phyloP scores from a whole-genome alignment of 495 filamentous ascomycete species.

The Tetracladium setigerum region DNA sequence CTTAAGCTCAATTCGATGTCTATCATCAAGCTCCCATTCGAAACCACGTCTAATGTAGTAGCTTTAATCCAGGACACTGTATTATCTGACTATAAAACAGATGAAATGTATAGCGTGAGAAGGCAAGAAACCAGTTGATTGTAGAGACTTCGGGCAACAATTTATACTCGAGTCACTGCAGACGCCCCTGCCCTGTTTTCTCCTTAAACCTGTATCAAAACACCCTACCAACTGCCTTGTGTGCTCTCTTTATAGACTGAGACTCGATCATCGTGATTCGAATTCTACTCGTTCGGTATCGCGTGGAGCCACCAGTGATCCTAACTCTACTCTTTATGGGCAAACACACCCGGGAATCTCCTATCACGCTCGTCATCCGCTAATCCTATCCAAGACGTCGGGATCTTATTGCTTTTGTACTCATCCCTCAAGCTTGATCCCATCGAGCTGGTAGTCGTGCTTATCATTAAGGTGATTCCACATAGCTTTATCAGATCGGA shows the following conservation, averaged over 20 bases:
- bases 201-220: not conserved
- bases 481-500: slow-evolving; percentile 6
- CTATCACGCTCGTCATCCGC: too few relatives aligned
- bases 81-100: not conserved
- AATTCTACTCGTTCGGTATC: not conserved
- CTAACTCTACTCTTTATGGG: not conserved
- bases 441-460: slow-evolving; percentile 1
- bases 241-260: not conserved
- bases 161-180: not conserved
- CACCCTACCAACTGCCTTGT: too few relatives aligned
- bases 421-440: slow-evolving; percentile 2
- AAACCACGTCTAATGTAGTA: too few relatives aligned
- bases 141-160: not conserved
- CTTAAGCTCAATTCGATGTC: not conserved
- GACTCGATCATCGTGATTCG: not conserved
- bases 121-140: not conserved
- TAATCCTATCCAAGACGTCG: not conserved
- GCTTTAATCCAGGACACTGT: not conserved
- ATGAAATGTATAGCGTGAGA: not conserved
- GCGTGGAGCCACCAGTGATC: not conserved
- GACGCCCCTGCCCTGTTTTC: too few relatives aligned
- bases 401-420: not conserved
- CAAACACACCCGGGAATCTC: not conserved
- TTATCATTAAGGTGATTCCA: not conserved
- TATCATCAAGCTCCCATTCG: not conserved